Evolutionary conservation across 2,329 filamentous ascomycete species (phyloP).

Genomic region (Clarireedia homoeocarpa): DNA sequence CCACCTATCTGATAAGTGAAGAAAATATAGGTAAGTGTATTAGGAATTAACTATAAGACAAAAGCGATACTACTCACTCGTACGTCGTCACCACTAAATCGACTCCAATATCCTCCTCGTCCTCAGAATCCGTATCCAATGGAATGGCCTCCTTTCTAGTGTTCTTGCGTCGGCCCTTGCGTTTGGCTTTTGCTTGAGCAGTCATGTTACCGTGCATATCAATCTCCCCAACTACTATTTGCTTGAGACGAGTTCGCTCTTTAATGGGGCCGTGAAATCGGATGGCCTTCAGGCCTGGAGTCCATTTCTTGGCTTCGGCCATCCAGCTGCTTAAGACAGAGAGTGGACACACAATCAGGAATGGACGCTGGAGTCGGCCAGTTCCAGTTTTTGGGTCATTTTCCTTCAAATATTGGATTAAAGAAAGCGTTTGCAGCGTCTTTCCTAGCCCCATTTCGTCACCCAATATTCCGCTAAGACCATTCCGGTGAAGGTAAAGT

Average conservation of each 20-base stretch:
- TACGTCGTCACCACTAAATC: slow-evolving; percentile 44
- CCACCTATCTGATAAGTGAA: not conserved
- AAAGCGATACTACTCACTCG: slow-evolving; percentile 28
- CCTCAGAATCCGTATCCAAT: slow-evolving; percentile 24
- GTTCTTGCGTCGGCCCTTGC: slow-evolving; percentile 17
- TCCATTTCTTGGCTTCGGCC: slow-evolving; percentile 39
- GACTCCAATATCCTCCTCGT: slow-evolving; percentile 26
- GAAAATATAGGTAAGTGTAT: not conserved
- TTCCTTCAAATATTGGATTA: slow-evolving; percentile 41
- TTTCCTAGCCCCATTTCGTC: slow-evolving; percentile 45
- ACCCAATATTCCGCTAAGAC: slow-evolving; percentile 33
- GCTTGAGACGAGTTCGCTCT: slow-evolving; percentile 39
- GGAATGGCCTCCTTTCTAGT: slow-evolving; percentile 14
- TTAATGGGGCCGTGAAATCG: slow-evolving; percentile 39
- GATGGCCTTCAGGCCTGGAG: slow-evolving; percentile 37
- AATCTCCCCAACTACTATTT: slow-evolving; percentile 37
- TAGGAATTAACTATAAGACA: not conserved
- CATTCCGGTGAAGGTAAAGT: slow-evolving; percentile 37
- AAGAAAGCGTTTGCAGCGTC: slow-evolving; percentile 40
- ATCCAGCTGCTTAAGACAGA: slow-evolving; percentile 44
- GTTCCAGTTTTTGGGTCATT: slow-evolving; percentile 28
- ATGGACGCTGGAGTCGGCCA: slow-evolving; percentile 34
- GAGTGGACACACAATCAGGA: slow-evolving; percentile 42
- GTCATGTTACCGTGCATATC: slow-evolving; percentile 36
- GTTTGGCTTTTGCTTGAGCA: slow-evolving; percentile 22